These are phyloP conservation scores for Cokeromyces recurvatus DNA, from an alignment of 371 early-diverging fungal species.

Conservation along the genomic window DNA sequence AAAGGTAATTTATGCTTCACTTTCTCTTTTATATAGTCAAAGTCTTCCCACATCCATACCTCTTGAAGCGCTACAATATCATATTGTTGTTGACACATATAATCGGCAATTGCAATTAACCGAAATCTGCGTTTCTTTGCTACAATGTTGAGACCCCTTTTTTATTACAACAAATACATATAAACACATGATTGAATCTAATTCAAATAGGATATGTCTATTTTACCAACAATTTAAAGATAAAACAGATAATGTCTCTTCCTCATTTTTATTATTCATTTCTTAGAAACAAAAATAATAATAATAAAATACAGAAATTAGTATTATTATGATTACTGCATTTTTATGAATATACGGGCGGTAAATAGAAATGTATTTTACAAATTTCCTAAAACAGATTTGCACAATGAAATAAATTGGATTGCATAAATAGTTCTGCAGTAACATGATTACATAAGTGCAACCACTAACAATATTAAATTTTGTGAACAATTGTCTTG, in stretches of 20 bases:
- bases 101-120: slow-evolving; percentile 49
- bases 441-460: too few species aligned
- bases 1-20: slow-evolving; percentile 32
- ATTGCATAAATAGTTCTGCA: too few species aligned
- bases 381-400: too few species aligned
- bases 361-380: too few species aligned
- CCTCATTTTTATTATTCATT: neutral
- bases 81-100: slow-evolving; percentile 30
- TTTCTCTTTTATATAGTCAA: slow-evolving; percentile 32
- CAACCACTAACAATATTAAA: too few species aligned
- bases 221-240: slow-evolving; percentile 56
- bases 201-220: neutral
- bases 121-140: slow-evolving; percentile 46
- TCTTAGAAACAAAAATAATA: neutral
- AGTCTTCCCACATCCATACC: slow-evolving; percentile 56
- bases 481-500: too few species aligned
- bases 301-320: too few species aligned
- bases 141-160: slow-evolving; percentile 52
- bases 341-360: too few species aligned
- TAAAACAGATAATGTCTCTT: slow-evolving; percentile 33
- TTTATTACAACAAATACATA: too few species aligned
- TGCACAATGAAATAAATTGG: too few species aligned
- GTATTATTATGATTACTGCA: too few species aligned
- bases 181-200: too few species aligned
- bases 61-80: slow-evolving; percentile 65